These are phyloP conservation scores for Shiraia sp. DNA, from an alignment of 2,329 filamentous ascomycete genomes.

Conservation along the genomic window DNA sequence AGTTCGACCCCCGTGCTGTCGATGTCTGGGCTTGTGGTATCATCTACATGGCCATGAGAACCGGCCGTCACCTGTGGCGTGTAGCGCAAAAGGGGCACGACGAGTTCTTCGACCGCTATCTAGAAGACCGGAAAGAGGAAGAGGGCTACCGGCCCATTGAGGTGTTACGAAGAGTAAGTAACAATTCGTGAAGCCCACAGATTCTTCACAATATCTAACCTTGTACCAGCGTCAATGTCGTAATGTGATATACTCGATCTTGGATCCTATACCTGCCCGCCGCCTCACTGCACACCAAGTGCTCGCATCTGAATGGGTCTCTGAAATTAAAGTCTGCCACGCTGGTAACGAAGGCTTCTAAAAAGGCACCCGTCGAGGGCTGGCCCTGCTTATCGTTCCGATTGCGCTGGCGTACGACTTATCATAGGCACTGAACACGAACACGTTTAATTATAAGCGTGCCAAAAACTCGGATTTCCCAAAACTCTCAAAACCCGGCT, in stretches of 20 bases:
- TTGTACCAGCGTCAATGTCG: constrained; percentile 81
- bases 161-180: constrained; percentile 85
- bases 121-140: constrained; percentile 90
- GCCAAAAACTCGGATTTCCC: no score
- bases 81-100: constrained; percentile 97
- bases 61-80: constrained; percentile 92
- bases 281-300: constrained; percentile 96
- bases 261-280: constrained; percentile 89
- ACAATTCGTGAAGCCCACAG: not conserved
- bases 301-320: constrained; percentile 97
- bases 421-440: not conserved
- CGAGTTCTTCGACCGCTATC: constrained; percentile 93
- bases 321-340: constrained; percentile 95
- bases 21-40: constrained; percentile 98
- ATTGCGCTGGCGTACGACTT: constrained; percentile 16
- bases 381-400: constrained; percentile 7
- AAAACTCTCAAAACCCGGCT: constrained; percentile 3
- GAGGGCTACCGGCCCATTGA: constrained; percentile 97
- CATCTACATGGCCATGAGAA: constrained; percentile 99
- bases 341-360: constrained; percentile 94
- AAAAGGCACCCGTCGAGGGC: constrained; percentile 20
- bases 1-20: constrained; percentile 96
- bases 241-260: constrained; percentile 98
- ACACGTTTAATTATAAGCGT: not conserved
- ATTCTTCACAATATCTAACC: constrained; percentile 9